A percentile compares a stretch with the other conserved stretches of the same genome.
Evolutionary conservation across 148 eudicot species (phyloP).

Genomic region (Heliosperma pusillum): DNA sequence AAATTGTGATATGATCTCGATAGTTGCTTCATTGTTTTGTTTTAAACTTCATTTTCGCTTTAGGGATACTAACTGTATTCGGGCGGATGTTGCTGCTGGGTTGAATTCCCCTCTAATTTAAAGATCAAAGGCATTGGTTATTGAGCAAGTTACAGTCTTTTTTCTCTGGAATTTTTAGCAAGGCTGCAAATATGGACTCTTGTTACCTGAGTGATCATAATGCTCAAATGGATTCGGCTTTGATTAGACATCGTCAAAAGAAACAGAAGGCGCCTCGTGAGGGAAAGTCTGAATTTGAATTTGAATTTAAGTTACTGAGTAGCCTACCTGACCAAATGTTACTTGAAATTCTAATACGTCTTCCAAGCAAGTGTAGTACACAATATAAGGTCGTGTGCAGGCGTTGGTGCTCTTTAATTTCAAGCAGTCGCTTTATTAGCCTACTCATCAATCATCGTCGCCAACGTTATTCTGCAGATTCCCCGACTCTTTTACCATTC

Average conservation of each 20-base stretch:
- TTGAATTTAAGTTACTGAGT: background rate
- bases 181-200: background rate
- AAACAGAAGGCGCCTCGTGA: background rate
- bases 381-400: constrained; percentile 13
- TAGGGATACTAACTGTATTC: no score
- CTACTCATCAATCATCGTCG: constrained; percentile 7
- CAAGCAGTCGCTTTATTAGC: constrained; percentile 10
- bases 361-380: background rate
- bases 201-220: background rate
- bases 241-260: background rate
- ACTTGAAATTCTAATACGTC: constrained; percentile 7
- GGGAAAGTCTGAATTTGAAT: background rate
- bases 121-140: background rate
- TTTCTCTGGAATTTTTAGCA: background rate
- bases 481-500: constrained; percentile 3
- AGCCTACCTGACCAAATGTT: background rate
- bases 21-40: no score
- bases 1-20: no score
- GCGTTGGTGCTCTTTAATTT: constrained; percentile 15
- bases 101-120: no score
- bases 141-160: background rate
- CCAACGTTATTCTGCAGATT: background rate
- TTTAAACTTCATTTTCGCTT: no score
- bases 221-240: background rate
- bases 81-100: background rate